Evolutionary conservation across 768 basidiomycete genomes (phyloP), one percentile per base, ranked within the genome.

Genomic region (Leccinum imitatum): DNA sequence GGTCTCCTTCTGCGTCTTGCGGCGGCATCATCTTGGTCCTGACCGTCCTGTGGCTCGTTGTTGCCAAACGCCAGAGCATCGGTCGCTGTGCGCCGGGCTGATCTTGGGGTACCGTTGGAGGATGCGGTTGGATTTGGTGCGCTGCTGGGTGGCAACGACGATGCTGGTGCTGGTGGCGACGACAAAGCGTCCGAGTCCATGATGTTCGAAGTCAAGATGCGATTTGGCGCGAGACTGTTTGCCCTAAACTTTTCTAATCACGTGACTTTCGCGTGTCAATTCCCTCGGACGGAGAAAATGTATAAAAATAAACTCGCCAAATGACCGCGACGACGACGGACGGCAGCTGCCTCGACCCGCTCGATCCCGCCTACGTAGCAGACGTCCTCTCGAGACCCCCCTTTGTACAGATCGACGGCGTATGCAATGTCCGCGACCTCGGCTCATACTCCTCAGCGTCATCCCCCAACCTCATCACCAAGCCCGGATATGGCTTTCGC

Each of bases 341-440:
- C 44, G 44, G 44, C n/a, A 46, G 44, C 5, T 46, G 44, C 44
- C n/a, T 46, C 50, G 84, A 85, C 58, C 84, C 87, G 47, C 74
- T 92, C 50, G 89, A 91, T 67, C 83, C 88, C 2, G 72, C 71
- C 17, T 84, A 85, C 73, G 88, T 92, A 19, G 75, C 80, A 7
- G 79, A 86, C 23, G 73, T 84, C 10, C 82, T 92, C 41, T 89
- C 88, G 1, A 79, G 78, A 25, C 85, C 84, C 8, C 91, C 91
- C 0, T 93, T 93, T 65, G 81, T 90, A 9, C 68, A 77, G 17
- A 79, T 92, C 64, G 71, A 82, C n/a, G 91, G 91, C 31, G 89
- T 92, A 9, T 84, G 83, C 64, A 93, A 93, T 70, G 79, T 87
- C 54, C 81, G 91, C 57, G 87, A 90, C 73, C 78, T 93, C 10